phyloP scores from a whole-genome alignment of 73 alveolate species.

The Symbiodinium natans region DNA sequence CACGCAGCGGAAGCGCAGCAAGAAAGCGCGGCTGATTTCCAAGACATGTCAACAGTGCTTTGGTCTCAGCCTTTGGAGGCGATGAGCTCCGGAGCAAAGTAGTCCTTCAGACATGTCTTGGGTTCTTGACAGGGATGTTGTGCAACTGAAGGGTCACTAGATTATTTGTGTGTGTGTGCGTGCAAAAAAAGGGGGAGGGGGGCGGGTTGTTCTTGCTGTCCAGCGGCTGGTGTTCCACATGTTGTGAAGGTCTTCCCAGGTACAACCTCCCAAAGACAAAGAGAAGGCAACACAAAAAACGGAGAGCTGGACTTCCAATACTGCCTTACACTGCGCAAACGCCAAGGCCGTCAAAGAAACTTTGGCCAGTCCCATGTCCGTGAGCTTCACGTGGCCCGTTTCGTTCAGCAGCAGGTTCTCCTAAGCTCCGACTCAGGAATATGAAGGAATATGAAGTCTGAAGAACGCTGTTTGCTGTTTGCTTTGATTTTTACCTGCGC shows the following conservation, averaged over 20 bases:
- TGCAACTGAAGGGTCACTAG: too few species aligned
- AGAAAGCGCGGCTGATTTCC: neutral
- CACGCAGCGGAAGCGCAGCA: too few species aligned
- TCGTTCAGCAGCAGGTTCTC: constrained; percentile 84
- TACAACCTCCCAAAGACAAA: neutral
- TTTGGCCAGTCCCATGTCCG: constrained; percentile 91
- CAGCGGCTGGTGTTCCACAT: constrained; percentile 70
- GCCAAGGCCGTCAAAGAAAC: neutral
- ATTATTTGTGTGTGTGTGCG: neutral
- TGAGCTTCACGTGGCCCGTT: constrained; percentile 87
- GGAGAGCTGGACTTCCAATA: neutral
- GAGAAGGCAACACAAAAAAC: neutral
- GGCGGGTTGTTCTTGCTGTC: neutral
- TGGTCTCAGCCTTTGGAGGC: constrained; percentile 95
- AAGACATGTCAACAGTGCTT: neutral
- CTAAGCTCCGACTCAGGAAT: neutral
- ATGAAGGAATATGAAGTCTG: too few species aligned
- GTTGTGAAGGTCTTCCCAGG: constrained; percentile 82
- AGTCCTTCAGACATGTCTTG: neutral
- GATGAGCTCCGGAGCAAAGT: constrained; percentile 87
- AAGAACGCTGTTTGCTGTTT: too few species aligned
- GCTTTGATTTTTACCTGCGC: too few species aligned
- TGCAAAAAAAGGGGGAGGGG: neutral
- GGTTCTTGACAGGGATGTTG: too few species aligned
- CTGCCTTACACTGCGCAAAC: neutral